Evolutionary conservation across 176 grass and related monocot species (phyloP).

Genomic region (Typha latifolia): DNA sequence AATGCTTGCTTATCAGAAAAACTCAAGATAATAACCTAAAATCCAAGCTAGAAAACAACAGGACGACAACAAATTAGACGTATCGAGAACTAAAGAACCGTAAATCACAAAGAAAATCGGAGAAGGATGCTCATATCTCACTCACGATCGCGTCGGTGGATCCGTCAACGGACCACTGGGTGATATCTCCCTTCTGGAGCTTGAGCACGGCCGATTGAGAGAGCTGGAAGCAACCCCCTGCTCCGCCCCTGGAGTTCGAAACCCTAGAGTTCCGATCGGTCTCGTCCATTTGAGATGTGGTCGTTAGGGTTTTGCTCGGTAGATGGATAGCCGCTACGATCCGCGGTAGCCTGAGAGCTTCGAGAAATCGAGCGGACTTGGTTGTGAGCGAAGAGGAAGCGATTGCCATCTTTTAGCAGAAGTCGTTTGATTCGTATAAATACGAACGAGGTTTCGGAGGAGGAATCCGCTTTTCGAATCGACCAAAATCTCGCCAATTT

Average conservation of each 20-base stretch:
- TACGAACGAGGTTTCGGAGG: too few relatives aligned
- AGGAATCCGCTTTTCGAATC: too few relatives aligned
- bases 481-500: too few relatives aligned
- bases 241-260: slow-evolving; percentile 21
- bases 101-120: neutral
- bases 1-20: neutral
- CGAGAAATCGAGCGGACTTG: slow-evolving; percentile 6
- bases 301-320: neutral
- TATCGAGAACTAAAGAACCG: neutral
- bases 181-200: slow-evolving; percentile 83
- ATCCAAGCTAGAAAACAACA: neutral
- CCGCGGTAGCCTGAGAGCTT: neutral
- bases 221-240: slow-evolving; percentile 37
- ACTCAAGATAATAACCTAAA: neutral
- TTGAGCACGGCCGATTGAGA: slow-evolving; percentile 49
- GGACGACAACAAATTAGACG: neutral
- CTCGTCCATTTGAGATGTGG: neutral
- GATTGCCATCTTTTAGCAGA: neutral
- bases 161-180: slow-evolving; percentile 66
- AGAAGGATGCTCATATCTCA: neutral
- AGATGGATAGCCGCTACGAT: neutral
- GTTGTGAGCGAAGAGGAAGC: neutral
- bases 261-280: neutral
- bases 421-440: neutral
- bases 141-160: slow-evolving; percentile 79